phyloP scores from a whole-genome alignment of 176 grass and related monocot species.

The Rhynchospora pubera region DNA sequence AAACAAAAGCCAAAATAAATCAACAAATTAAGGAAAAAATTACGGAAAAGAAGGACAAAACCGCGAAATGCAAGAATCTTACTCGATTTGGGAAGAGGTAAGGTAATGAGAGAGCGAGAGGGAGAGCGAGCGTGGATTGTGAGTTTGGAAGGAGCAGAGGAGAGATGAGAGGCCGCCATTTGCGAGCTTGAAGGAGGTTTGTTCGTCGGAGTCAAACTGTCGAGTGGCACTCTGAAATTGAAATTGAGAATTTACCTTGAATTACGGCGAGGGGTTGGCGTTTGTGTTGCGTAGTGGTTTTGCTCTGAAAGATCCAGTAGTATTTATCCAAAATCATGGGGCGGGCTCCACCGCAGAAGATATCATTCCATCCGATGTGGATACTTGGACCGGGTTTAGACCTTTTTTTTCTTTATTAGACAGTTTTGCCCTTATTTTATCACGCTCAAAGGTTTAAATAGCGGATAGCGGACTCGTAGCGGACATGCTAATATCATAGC shows the following conservation, averaged over 20 bases:
- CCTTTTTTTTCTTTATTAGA: no score
- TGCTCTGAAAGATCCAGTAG: neutral
- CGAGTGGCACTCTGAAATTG: neutral
- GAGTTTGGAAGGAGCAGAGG: neutral
- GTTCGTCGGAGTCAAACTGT: neutral
- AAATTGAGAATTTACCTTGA: neutral
- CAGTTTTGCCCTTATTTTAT: no score
- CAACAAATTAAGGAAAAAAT: neutral
- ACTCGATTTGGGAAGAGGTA: neutral
- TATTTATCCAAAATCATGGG: no score
- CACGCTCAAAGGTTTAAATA: no score
- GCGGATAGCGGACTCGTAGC: no score
- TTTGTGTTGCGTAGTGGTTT: neutral
- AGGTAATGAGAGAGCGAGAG: no score
- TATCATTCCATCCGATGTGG: no score
- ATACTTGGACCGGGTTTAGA: no score
- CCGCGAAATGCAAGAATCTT: neutral
- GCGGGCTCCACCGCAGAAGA: neutral
- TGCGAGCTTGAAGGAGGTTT: neutral
- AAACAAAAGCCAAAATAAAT: neutral
- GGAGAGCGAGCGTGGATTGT: neutral
- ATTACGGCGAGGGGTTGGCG: neutral
- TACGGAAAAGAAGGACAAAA: no score
- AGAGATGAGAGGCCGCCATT: slow-evolving; percentile 13
- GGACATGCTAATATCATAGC: no score